These are phyloP conservation scores for Tylopilus sp. DNA, from an alignment of 1,284 basidiomycete species.

Conservation along the genomic window DNA sequence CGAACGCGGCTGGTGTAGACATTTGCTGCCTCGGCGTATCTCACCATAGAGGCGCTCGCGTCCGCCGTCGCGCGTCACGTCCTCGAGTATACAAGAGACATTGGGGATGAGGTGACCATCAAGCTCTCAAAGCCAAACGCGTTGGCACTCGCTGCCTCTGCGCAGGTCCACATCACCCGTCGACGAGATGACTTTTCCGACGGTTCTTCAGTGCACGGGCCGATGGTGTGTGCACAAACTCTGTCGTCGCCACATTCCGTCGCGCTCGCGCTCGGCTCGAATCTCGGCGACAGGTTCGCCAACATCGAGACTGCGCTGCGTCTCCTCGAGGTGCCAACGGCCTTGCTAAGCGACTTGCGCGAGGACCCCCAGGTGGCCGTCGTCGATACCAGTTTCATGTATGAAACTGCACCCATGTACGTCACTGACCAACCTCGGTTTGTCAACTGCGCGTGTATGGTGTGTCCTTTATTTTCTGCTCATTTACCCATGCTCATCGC, in stretches of 20 bases:
- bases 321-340: slow-evolving; percentile 20
- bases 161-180: slow-evolving; percentile 32
- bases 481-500: slow-evolving; percentile 16
- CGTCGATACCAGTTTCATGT: slow-evolving; percentile 85
- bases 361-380: slow-evolving; percentile 41
- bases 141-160: slow-evolving; percentile 51
- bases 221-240: no score
- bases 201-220: not conserved
- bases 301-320: slow-evolving; percentile 59
- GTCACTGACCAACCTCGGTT: slow-evolving; percentile 87
- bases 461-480: slow-evolving; percentile 31
- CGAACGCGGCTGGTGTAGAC: slow-evolving; percentile 6
- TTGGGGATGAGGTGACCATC: slow-evolving; percentile 45
- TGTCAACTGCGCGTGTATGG: slow-evolving; percentile 87
- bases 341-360: slow-evolving; percentile 24
- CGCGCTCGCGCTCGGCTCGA: slow-evolving; percentile 85
- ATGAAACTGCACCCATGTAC: slow-evolving; percentile 96
- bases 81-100: slow-evolving; percentile 27
- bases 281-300: slow-evolving; percentile 84
- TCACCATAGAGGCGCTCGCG: slow-evolving; percentile 74
- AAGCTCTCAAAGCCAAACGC: slow-evolving; percentile 77
- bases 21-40: slow-evolving; percentile 38
- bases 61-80: slow-evolving; percentile 53
- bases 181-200: slow-evolving; percentile 9
- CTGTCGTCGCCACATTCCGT: slow-evolving; percentile 35